These are phyloP conservation scores for Sporothrix dimorphospora DNA, from an alignment of 2,329 filamentous ascomycete species.

Conservation along the genomic window DNA sequence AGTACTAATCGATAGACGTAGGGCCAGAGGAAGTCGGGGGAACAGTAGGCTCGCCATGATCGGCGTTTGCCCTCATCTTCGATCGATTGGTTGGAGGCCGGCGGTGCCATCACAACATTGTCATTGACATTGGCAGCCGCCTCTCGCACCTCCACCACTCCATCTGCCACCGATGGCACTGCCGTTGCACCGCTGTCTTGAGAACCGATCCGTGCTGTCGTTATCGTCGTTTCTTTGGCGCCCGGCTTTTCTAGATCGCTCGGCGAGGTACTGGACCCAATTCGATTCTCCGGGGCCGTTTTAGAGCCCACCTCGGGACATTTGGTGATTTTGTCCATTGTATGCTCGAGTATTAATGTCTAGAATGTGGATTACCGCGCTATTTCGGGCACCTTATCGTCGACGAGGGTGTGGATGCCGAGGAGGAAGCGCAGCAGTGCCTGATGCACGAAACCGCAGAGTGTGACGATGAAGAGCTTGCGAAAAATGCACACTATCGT, in stretches of 20 bases:
- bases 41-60: background rate
- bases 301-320: background rate
- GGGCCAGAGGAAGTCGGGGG: background rate
- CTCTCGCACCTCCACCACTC: background rate
- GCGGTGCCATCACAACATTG: background rate
- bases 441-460: background rate
- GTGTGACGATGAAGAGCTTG: background rate
- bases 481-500: background rate
- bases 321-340: background rate
- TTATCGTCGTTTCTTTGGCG: background rate
- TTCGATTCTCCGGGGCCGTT: no score
- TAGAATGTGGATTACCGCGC: background rate
- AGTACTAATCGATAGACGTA: background rate
- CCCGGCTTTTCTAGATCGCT: background rate
- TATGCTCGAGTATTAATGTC: background rate
- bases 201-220: background rate
- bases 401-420: background rate
- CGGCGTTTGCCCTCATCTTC: conserved; percentile 11
- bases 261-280: background rate
- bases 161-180: background rate
- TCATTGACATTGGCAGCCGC: background rate
- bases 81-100: background rate
- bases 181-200: background rate
- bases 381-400: background rate
- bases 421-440: background rate